A percentile compares a stretch with the other conserved stretches of the same genome.
Conservation (phyloP, 2,329 filamentous ascomycete genomes). For the Alternaria atra region DNA sequence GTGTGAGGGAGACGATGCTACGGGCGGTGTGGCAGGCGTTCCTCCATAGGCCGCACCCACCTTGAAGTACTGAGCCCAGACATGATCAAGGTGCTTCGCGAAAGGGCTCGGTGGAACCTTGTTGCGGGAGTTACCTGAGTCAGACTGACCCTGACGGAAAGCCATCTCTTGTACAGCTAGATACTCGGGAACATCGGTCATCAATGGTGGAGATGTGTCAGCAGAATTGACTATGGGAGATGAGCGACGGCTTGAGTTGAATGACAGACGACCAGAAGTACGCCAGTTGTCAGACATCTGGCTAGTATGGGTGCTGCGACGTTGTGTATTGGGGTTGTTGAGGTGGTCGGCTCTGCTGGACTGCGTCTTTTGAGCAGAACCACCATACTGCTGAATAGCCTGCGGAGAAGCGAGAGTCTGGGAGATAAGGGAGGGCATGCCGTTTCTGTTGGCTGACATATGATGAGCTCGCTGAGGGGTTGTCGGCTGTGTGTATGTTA, state of each 20-base stretch:
- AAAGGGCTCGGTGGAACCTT: constrained; percentile 30
- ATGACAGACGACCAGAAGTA: constrained; percentile 6
- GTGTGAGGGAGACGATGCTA: constrained; percentile 9
- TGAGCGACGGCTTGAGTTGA: constrained; percentile 9
- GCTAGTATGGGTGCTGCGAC: constrained; percentile 9
- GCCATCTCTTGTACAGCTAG: constrained; percentile 35
- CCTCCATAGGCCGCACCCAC: constrained; percentile 26
- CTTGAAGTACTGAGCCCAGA: constrained; percentile 32
- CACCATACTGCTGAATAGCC: constrained; percentile 2
- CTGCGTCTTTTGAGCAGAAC: constrained; percentile 14
- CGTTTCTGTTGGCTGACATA: background rate
- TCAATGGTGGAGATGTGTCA: constrained; percentile 7
- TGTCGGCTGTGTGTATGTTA: constrained; percentile 4
- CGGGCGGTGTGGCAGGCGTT: constrained; percentile 7
- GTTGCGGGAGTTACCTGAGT: constrained; percentile 13
- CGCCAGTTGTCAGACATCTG: constrained; percentile 10
- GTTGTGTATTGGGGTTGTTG: background rate
- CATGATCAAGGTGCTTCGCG: constrained; percentile 20
- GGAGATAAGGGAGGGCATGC: background rate
- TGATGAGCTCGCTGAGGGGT: constrained; percentile 13
- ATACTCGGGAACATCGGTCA: constrained; percentile 29
- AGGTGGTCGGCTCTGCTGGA: constrained; percentile 1
- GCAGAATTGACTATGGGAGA: constrained; percentile 5
- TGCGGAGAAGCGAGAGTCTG: constrained; percentile 7
- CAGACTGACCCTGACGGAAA: constrained; percentile 35